phyloP scores from a whole-genome alignment of 495 filamentous ascomycete species.

The Penicillium silybi region DNA sequence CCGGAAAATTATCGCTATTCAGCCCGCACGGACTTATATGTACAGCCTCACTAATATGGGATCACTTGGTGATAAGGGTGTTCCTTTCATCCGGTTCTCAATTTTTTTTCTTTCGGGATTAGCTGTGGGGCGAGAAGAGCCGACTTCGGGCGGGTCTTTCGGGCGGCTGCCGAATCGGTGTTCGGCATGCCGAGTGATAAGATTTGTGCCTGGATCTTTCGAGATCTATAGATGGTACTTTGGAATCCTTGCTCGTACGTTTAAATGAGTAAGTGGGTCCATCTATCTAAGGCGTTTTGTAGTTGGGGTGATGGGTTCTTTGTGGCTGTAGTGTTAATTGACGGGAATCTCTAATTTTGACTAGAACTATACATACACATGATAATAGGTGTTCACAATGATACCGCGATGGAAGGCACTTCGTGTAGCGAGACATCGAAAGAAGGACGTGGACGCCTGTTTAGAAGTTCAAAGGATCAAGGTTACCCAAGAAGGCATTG shows the following conservation, averaged over 20 bases:
- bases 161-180: constrained; percentile 10
- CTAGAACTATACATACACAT: not conserved
- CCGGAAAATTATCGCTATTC: not conserved
- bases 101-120: constrained; percentile 15
- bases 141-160: constrained; percentile 18
- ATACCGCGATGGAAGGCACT: not conserved
- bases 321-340: not conserved
- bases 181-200: constrained; percentile 23
- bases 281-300: no score
- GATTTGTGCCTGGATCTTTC: not conserved
- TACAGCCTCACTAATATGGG: not conserved
- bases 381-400: not conserved
- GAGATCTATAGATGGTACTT: not conserved
- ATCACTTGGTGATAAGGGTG: not conserved
- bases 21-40: not conserved
- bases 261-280: not conserved
- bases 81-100: constrained; percentile 10
- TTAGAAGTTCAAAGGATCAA: constrained; percentile 50
- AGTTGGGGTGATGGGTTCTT: not conserved
- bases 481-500: constrained; percentile 58
- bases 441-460: not conserved
- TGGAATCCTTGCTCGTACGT: not conserved
- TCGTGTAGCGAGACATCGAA: not conserved
- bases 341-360: not conserved
- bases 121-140: constrained; percentile 20